Percentiles rank a stretch among this genome's conserved stretches.
phyloP scores from a whole-genome alignment of 441 rosid genomes.

The Arabidopsis hybrid region DNA sequence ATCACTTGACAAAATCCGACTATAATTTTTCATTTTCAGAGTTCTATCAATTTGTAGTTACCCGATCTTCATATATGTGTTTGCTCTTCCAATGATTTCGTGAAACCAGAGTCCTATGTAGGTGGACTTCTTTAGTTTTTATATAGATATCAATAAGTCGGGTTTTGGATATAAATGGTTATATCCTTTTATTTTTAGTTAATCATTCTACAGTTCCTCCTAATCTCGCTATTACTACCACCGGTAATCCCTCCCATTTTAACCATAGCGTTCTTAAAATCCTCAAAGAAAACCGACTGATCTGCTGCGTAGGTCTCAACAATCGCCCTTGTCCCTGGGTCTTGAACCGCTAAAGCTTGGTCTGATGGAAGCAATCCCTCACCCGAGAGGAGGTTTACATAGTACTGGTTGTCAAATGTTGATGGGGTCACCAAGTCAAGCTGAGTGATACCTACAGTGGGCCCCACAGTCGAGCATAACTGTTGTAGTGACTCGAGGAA shows the following conservation, averaged over 20 bases:
- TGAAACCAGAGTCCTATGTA: constrained; percentile 23
- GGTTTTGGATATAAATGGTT: background rate
- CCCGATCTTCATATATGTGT: background rate
- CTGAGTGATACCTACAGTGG: constrained; percentile 52
- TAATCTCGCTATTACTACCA: constrained; percentile 48
- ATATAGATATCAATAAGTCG: constrained; percentile 29
- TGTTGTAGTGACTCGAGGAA: constrained; percentile 75
- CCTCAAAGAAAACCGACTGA: constrained; percentile 63
- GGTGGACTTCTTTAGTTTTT: constrained; percentile 22
- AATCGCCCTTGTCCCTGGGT: constrained; percentile 54
- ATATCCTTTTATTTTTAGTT: constrained; percentile 36
- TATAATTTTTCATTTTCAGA: background rate
- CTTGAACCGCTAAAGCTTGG: constrained; percentile 61
- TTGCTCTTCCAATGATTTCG: background rate
- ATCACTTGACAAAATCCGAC: too few relatives aligned
- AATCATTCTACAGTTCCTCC: constrained; percentile 60
- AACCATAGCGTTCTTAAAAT: constrained; percentile 71
- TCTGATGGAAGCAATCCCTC: constrained; percentile 85
- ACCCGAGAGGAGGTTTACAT: constrained; percentile 71
- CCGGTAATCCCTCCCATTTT: constrained; percentile 65
- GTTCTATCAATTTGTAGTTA: background rate
- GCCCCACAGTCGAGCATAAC: constrained; percentile 52
- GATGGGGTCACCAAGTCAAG: constrained; percentile 79
- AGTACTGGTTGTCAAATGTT: constrained; percentile 87
- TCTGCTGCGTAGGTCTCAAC: constrained; percentile 66